Percentiles rank a stretch among this genome's conserved stretches.
These are phyloP conservation scores for Hanseniaspora lindneri DNA, from an alignment of 805 yeast genomes.

Conservation along the genomic window DNA sequence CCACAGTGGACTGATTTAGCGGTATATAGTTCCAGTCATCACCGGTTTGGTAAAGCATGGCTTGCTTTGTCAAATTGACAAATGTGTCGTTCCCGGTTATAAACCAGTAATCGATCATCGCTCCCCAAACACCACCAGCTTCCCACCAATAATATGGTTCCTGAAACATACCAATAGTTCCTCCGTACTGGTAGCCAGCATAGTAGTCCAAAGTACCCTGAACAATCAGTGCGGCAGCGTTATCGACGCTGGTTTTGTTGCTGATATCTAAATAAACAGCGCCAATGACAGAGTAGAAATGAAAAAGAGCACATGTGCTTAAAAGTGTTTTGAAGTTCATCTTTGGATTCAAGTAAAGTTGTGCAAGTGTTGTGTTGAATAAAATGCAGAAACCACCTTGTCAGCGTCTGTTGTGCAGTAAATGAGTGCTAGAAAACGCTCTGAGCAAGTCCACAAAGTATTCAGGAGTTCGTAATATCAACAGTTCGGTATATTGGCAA, in stretches of 20 bases:
- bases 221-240: constrained; percentile 50
- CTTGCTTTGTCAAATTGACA: constrained; percentile 44
- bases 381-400: too few species aligned
- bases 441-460: too few species aligned
- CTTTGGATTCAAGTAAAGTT: too few species aligned
- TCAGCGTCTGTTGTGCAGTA: too few species aligned
- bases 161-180: constrained; percentile 75
- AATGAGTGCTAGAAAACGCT: too few species aligned
- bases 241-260: constrained; percentile 26
- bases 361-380: too few species aligned
- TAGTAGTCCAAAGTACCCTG: constrained; percentile 75
- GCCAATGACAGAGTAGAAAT: background rate
- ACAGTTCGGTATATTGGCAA: too few species aligned
- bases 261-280: constrained; percentile 26
- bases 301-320: background rate
- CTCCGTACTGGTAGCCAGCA: constrained; percentile 54
- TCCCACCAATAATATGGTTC: constrained; percentile 98
- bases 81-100: constrained; percentile 61
- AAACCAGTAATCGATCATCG: constrained; percentile 65
- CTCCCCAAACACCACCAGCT: constrained; percentile 93
- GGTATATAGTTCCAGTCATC: constrained; percentile 46
- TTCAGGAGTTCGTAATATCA: too few species aligned
- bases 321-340: background rate
- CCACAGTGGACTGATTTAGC: constrained; percentile 50
- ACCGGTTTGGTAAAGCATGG: constrained; percentile 40